phyloP scores from a whole-genome alignment of 768 basidiomycete species.

The Jaapia argillacea region DNA sequence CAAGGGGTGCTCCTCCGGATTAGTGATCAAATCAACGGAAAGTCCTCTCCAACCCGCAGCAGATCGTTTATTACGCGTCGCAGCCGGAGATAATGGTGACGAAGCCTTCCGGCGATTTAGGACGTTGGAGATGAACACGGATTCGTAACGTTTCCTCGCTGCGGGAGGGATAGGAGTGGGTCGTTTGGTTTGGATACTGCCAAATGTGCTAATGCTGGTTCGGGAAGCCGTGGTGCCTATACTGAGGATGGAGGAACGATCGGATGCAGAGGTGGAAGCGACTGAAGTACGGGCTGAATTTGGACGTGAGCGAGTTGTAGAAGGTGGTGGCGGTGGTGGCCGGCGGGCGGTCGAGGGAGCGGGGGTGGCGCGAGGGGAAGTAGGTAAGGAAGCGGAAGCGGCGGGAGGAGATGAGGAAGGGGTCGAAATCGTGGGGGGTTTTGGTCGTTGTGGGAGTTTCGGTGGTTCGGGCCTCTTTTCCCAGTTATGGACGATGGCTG shows the following conservation, averaged over 20 bases:
- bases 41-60: constrained; percentile 69
- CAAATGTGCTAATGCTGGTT: constrained; percentile 22
- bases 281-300: constrained; percentile 28
- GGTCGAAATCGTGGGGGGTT: constrained; percentile 7
- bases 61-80: constrained; percentile 35
- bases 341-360: constrained; percentile 6
- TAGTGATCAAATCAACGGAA: constrained; percentile 56
- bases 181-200: constrained; percentile 26
- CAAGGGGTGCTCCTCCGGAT: constrained; percentile 20
- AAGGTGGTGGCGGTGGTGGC: constrained; percentile 14
- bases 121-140: constrained; percentile 53
- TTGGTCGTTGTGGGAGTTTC: constrained; percentile 18
- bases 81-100: too few relatives aligned
- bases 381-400: constrained; percentile 4
- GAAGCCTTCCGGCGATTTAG: constrained; percentile 32
- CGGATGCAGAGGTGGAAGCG: constrained; percentile 37
- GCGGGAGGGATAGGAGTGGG: constrained; percentile 60
- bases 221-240: constrained; percentile 19
- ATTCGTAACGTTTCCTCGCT: constrained; percentile 57
- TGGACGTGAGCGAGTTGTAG: constrained; percentile 13
- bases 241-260: constrained; percentile 56
- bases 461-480: constrained; percentile 20
- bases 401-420: constrained; percentile 5
- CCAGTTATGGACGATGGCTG: constrained; percentile 22
- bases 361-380: constrained; percentile 6